Percentiles rank a stretch among this genome's conserved stretches.
Conservation (phyloP, 139 green algal species). For the Chlorella sorokiniana region DNA sequence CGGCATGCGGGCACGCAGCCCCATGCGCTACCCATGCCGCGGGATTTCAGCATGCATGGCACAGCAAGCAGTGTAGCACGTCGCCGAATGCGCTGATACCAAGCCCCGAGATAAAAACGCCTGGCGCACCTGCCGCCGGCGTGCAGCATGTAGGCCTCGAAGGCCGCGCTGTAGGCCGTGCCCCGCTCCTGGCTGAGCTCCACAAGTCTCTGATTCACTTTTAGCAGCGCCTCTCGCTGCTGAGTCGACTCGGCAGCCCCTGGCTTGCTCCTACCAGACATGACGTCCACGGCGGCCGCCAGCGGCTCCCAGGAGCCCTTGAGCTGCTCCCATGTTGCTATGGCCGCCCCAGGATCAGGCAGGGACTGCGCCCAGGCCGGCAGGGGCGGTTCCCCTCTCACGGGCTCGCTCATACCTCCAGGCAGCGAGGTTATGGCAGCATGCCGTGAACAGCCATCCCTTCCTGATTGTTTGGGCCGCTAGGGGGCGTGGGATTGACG, state of each 20-base stretch:
- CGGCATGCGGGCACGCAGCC: too few relatives aligned
- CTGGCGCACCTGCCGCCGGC: conserved; percentile 25
- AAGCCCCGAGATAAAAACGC: neutral
- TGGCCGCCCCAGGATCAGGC: neutral
- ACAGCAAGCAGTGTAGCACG: too few relatives aligned
- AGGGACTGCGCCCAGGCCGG: conserved; percentile 18
- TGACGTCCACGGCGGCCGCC: conserved; percentile 11
- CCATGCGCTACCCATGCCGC: too few relatives aligned
- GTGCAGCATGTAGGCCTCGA: conserved; percentile 36
- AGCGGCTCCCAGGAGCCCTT: neutral
- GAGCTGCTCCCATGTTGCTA: neutral
- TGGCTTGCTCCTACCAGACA: conserved; percentile 8
- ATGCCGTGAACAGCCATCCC: neutral
- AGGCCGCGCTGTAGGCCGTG: conserved; percentile 9
- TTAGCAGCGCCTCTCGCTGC: conserved; percentile 23
- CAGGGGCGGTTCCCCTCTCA: neutral
- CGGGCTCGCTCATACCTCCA: neutral
- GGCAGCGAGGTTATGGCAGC: neutral
- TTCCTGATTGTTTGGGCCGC: too few relatives aligned
- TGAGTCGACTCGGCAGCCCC: neutral
- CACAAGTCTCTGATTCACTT: conserved; percentile 9
- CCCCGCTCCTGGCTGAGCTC: conserved; percentile 5
- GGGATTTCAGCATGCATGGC: too few relatives aligned
- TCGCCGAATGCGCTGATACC: neutral
- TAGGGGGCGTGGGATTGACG: too few relatives aligned